Percentiles rank a stretch among this genome's conserved stretches.
These are phyloP conservation scores for Starmerella bombicola DNA, from an alignment of 805 yeast species.

Conservation along the genomic window DNA sequence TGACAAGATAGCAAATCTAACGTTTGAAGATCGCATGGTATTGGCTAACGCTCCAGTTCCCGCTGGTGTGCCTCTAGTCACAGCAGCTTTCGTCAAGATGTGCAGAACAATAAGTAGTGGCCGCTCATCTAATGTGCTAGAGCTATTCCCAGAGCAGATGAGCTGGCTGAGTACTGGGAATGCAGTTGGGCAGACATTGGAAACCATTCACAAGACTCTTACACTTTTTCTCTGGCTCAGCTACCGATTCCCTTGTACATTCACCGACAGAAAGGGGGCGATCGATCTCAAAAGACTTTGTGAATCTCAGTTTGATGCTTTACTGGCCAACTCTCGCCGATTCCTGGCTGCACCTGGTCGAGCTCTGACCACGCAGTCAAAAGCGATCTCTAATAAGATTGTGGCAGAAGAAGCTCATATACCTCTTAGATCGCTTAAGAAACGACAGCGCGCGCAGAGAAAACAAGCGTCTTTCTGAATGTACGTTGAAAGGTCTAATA, in stretches of 20 bases:
- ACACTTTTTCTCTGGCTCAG: constrained; percentile 72
- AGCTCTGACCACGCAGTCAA: constrained; percentile 1
- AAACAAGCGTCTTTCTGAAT: too few species aligned
- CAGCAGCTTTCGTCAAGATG: constrained; percentile 37
- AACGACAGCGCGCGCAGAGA: too few species aligned
- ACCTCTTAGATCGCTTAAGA: too few species aligned
- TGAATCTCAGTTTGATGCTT: constrained; percentile 48
- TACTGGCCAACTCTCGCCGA: constrained; percentile 14
- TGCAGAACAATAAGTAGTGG: constrained; percentile 45
- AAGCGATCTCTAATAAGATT: background rate
- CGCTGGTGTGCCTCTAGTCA: constrained; percentile 26
- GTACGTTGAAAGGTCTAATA: too few species aligned
- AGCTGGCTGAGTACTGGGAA: constrained; percentile 1
- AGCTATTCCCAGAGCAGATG: constrained; percentile 29
- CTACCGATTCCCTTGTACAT: constrained; percentile 72
- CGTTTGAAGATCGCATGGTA: constrained; percentile 45
- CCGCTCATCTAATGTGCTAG: constrained; percentile 43
- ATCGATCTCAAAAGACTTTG: constrained; percentile 53
- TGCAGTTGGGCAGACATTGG: constrained; percentile 32
- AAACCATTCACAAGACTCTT: constrained; percentile 54
- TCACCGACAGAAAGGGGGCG: constrained; percentile 67
- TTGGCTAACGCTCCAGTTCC: constrained; percentile 53
- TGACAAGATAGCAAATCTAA: constrained; percentile 32
- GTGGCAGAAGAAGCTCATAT: too few species aligned
- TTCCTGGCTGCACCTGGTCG: constrained; percentile 6